phyloP scores from a whole-genome alignment of 176 grass and related monocot species.

The Urochloa ruziziensis region DNA sequence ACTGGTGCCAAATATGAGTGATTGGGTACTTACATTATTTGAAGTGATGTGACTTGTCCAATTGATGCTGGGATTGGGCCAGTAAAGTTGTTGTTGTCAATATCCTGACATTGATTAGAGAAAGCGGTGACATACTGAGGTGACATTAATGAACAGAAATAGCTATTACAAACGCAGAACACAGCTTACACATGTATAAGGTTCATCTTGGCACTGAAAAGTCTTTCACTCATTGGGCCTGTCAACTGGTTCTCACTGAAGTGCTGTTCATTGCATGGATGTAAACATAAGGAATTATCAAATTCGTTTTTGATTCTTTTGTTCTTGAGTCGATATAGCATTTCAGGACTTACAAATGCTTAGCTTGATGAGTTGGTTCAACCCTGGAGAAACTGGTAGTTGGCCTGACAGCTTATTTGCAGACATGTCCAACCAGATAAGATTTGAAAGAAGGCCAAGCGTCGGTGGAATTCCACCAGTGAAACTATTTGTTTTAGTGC shows the following conservation, averaged over 20 bases:
- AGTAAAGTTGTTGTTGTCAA: slow-evolving; percentile 66
- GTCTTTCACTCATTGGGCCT: slow-evolving; percentile 47
- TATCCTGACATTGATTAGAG: slow-evolving; percentile 44
- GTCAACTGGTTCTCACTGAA: slow-evolving; percentile 85
- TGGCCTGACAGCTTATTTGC: slow-evolving; percentile 67
- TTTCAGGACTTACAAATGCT: slow-evolving; percentile 73
- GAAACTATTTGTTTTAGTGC: slow-evolving; percentile 83
- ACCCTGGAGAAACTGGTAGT: slow-evolving; percentile 78
- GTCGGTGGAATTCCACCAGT: slow-evolving; percentile 63
- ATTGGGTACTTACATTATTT: slow-evolving; percentile 59
- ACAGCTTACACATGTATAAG: slow-evolving; percentile 72
- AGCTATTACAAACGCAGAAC: neutral
- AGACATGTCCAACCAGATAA: slow-evolving; percentile 82
- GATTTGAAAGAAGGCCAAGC: slow-evolving; percentile 62
- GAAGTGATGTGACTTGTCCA: slow-evolving; percentile 42
- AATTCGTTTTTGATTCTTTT: slow-evolving; percentile 15
- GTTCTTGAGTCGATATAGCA: slow-evolving; percentile 7
- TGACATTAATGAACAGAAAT: slow-evolving; percentile 9
- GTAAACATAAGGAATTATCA: slow-evolving; percentile 9
- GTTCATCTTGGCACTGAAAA: slow-evolving; percentile 63
- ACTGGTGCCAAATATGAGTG: neutral
- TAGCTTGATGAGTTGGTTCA: slow-evolving; percentile 55
- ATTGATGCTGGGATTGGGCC: slow-evolving; percentile 64
- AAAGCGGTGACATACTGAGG: slow-evolving; percentile 30
- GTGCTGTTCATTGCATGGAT: slow-evolving; percentile 59